Evolutionary conservation across 306 rosid genomes (phyloP), one percentile per base, ranked within the genome.

Genomic region (Betula pendula): DNA sequence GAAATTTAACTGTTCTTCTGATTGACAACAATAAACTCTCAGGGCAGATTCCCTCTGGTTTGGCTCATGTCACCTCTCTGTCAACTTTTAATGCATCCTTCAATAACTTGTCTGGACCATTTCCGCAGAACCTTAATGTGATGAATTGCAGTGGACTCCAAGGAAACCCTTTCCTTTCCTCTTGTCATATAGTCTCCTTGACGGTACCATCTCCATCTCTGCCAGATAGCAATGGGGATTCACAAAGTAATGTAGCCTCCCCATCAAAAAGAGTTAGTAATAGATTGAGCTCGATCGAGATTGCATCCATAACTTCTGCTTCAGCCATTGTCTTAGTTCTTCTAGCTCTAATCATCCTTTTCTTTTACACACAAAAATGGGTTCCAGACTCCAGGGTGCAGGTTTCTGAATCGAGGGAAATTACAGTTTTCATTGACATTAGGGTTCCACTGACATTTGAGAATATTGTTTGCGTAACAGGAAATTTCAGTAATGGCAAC

Each of bases 231-330:
- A 52, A 42, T 53, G 86, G 82, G 1, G 76, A 63, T 11, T 66
- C 81, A 25, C 71, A 67, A 72, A 83, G 89, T 71, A 73, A 68
- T 85, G 84, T 83, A 65, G 70, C 89, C 20, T 53, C 27, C 73
- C 78, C 90, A 6, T n/a, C 87, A 42, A 84, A 59, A 71, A 31
- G 80, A 31, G 53, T 79, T 62, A 19, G 56, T 15, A 15, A 74
- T 77, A 60, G 90, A 50, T 88, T 94, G 78, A 92, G 71, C 76
- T 85, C 96, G 8, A 90, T 94, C 59, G 97, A 94, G 85, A 94
- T 92, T 77, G 98, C 97, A 75, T 90, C 94, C 80, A 89, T 92
- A 73, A 76, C 97, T 8, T 91, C 96, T 82, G 97, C 97, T 29
- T 87, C 93, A 1, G 97, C 91, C 80, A 90, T 94, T 75, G 90